Conservation (phyloP, 441 rosid species). For the Geranium incanum region DNA sequence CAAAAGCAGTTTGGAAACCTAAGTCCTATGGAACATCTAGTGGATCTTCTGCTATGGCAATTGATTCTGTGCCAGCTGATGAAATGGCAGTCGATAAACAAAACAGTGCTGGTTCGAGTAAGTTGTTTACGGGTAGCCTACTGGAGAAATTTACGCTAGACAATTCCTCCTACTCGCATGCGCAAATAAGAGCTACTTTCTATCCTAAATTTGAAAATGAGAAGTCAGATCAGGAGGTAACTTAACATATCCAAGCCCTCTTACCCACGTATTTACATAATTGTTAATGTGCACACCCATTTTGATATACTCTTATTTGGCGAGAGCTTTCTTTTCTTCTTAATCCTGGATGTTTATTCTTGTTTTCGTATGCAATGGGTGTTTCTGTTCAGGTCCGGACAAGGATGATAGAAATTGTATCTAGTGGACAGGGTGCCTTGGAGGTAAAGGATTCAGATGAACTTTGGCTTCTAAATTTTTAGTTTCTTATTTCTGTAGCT, state of each 20-base stretch:
- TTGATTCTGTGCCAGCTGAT: constrained; percentile 20
- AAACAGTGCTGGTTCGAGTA: constrained; percentile 33
- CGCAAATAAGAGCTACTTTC: constrained; percentile 88
- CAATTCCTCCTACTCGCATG: constrained; percentile 48
- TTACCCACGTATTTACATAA: background rate
- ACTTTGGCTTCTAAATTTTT: constrained; percentile 4
- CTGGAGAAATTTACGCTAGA: constrained; percentile 61
- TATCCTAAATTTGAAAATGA: constrained; percentile 97
- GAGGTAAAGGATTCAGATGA: constrained; percentile 46
- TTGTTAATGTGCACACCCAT: background rate
- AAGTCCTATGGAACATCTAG: constrained; percentile 48
- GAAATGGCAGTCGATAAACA: constrained; percentile 22
- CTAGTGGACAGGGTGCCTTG: constrained; percentile 63
- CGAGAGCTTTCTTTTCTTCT: constrained; percentile 1
- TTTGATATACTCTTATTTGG: background rate
- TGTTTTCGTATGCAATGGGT: constrained; percentile 14
- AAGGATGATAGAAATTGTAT: constrained; percentile 84
- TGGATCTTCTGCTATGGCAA: constrained; percentile 29
- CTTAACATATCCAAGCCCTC: background rate
- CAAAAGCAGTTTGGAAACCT: constrained; percentile 42
- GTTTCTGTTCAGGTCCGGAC: constrained; percentile 51
- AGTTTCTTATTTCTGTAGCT: constrained; percentile 1
- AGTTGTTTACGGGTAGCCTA: constrained; percentile 35
- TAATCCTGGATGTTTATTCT: background rate
- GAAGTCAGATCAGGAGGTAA: constrained; percentile 91